These are phyloP conservation scores for Fusarium palustre DNA, from an alignment of 2,329 filamentous ascomycete genomes.

Conservation along the genomic window DNA sequence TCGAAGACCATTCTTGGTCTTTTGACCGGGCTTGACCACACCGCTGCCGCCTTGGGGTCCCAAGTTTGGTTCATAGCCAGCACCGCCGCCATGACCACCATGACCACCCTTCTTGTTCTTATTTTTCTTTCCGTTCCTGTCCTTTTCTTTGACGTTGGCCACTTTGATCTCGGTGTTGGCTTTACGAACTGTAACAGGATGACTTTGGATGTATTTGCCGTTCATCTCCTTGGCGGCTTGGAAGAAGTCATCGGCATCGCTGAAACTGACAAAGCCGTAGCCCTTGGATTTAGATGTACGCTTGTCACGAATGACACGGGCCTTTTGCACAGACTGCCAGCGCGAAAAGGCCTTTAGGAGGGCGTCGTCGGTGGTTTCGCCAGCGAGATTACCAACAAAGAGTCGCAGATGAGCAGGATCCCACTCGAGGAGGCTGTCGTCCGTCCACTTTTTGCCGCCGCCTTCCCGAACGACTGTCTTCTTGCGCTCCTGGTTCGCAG, in stretches of 20 bases:
- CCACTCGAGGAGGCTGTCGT: slow-evolving; percentile 91
- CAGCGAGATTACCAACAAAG: slow-evolving; percentile 96
- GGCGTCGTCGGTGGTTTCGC: slow-evolving; percentile 96
- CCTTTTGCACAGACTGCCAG: slow-evolving; percentile 90
- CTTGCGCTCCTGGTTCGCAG: slow-evolving; percentile 66
- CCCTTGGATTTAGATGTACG: slow-evolving; percentile 96
- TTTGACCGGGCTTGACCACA: slow-evolving; percentile 71
- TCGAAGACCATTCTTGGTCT: slow-evolving; percentile 74
- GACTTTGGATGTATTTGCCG: slow-evolving; percentile 98
- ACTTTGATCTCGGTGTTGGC: slow-evolving; percentile 93
- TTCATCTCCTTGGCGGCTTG: slow-evolving; percentile 98
- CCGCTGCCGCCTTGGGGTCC: slow-evolving; percentile 64
- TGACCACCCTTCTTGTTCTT: slow-evolving; percentile 53
- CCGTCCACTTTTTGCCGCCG: slow-evolving; percentile 93
- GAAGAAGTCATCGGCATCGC: slow-evolving; percentile 96
- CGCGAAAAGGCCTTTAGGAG: slow-evolving; percentile 92
- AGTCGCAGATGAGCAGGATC: slow-evolving; percentile 93
- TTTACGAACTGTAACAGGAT: slow-evolving; percentile 88
- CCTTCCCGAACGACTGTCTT: slow-evolving; percentile 91
- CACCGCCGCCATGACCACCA: slow-evolving; percentile 45
- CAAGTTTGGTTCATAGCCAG: slow-evolving; percentile 62
- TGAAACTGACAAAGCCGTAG: slow-evolving; percentile 96
- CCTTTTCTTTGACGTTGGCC: slow-evolving; percentile 72
- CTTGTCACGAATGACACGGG: slow-evolving; percentile 94
- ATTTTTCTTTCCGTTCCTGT: slow-evolving; percentile 53